Evolutionary conservation across 1,139 yeast species (phyloP), one percentile per base, ranked within the genome.

Genomic region (Saccharomycopsis hybrid): DNA sequence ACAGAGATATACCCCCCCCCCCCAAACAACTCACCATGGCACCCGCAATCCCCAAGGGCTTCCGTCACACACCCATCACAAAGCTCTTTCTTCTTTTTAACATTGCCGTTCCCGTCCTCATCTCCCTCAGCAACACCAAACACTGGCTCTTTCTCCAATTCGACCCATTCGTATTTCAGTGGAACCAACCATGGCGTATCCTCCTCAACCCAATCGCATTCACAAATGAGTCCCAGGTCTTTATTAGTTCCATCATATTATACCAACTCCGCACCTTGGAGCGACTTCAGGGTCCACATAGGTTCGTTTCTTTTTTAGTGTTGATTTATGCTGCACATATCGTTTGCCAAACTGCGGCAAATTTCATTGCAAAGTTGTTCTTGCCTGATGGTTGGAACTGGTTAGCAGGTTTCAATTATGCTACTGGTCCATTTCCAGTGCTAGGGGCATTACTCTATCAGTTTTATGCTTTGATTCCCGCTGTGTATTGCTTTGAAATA

Each of bases 171-270:
- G 50, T 52, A 13, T 52, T 36, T 35, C 25, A 47, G 24, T 52
- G 55, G 55, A 32, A 38, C 11, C 54, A 52, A 31, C 50, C 44
- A 31, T 52, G 49, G 47, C 28, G 55, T 27, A 29, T 52, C 9
- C 27, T 47, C 3, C 38, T 45, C 1, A 52, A 50, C 30, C 52
- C 46, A n/a, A 27, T 52, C 3, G 11, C 33, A 8, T 52, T 52
- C 30, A 24, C 38, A 18, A 52, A 43, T 37, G 55, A 52, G 38
- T 51, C 53, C n/a, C 55, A 52, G 42, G 53, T 52, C 28, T 40
- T 52, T 28, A 44, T 52, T 27, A 40, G 54, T 27, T 35, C 47
- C 8, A 45, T 52, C n/a, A 39, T 50, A 3, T 31, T 52, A 2
- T 52, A 47, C 40, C 11, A 41, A 11, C 43, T 50, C 4, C 32